Conservation (phyloP, 108 stramenopile species). For the Cyclotella baltica region DNA sequence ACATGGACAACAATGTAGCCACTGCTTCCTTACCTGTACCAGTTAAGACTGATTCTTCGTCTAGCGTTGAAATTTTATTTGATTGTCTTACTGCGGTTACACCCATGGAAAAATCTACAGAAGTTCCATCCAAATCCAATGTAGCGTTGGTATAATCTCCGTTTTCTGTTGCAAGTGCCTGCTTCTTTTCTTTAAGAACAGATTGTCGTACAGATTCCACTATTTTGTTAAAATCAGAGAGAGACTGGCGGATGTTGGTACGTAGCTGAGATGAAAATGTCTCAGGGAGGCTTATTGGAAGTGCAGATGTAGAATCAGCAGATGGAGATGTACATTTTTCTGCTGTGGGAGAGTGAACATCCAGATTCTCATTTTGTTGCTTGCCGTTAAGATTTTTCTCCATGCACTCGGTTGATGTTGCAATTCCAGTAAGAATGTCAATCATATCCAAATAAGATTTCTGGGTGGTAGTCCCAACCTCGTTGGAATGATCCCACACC, state of each 20-base stretch:
- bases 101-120: no score
- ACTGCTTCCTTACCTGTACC: constrained; percentile 38
- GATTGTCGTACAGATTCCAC: constrained; percentile 2
- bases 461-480: background rate
- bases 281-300: constrained; percentile 17
- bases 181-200: constrained; percentile 19
- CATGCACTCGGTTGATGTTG: background rate
- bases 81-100: no score
- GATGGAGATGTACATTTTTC: background rate
- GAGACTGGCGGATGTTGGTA: constrained; percentile 6
- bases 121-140: no score
- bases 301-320: background rate
- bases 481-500: background rate
- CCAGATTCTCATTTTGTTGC: background rate
- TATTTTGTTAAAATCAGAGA: constrained; percentile 24
- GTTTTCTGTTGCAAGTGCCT: background rate
- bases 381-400: background rate
- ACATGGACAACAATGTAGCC: constrained; percentile 26
- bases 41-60: constrained; percentile 32
- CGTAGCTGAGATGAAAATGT: constrained; percentile 22
- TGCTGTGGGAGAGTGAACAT: background rate
- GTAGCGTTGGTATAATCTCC: no score
- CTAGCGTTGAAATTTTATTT: no score
- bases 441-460: constrained; percentile 13
- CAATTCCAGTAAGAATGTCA: constrained; percentile 2